Percentiles rank a stretch among this genome's conserved stretches.
phyloP scores from a whole-genome alignment of 108 stramenopile species.

The Skeletonema potamos region DNA sequence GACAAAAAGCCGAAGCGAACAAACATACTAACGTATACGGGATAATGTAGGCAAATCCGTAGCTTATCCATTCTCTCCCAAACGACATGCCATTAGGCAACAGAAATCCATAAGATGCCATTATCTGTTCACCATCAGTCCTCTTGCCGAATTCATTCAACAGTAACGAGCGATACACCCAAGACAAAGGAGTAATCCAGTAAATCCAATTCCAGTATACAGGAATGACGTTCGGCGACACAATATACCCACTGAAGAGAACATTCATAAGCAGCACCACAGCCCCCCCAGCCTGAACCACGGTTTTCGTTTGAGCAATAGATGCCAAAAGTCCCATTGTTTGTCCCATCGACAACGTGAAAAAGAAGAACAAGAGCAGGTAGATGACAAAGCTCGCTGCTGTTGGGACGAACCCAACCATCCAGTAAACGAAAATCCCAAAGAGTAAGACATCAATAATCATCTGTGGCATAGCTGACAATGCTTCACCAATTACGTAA shows the following conservation, averaged over 20 bases:
- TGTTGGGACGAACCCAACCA: slow-evolving; percentile 35
- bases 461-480: slow-evolving; percentile 40
- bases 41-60: slow-evolving; percentile 55
- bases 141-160: slow-evolving; percentile 38
- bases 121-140: slow-evolving; percentile 34
- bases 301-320: slow-evolving; percentile 31
- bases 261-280: slow-evolving; percentile 39
- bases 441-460: slow-evolving; percentile 35
- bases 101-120: slow-evolving; percentile 54
- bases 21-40: slow-evolving; percentile 42
- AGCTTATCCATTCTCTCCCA: slow-evolving; percentile 62
- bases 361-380: slow-evolving; percentile 29
- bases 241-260: slow-evolving; percentile 42
- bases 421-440: slow-evolving; percentile 42
- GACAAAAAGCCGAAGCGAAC: slow-evolving; percentile 39
- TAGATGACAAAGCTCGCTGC: slow-evolving; percentile 30
- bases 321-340: slow-evolving; percentile 32
- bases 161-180: slow-evolving; percentile 46
- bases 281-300: slow-evolving; percentile 32
- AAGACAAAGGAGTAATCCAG: slow-evolving; percentile 36
- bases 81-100: slow-evolving; percentile 31
- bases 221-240: slow-evolving; percentile 37
- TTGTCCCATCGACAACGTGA: slow-evolving; percentile 28
- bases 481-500: slow-evolving; percentile 33
- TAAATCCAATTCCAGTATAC: slow-evolving; percentile 44